Evolutionary conservation across 2,329 filamentous ascomycete species (phyloP), one percentile per base, ranked within the genome.

Genomic region (Epichloe elymi): DNA sequence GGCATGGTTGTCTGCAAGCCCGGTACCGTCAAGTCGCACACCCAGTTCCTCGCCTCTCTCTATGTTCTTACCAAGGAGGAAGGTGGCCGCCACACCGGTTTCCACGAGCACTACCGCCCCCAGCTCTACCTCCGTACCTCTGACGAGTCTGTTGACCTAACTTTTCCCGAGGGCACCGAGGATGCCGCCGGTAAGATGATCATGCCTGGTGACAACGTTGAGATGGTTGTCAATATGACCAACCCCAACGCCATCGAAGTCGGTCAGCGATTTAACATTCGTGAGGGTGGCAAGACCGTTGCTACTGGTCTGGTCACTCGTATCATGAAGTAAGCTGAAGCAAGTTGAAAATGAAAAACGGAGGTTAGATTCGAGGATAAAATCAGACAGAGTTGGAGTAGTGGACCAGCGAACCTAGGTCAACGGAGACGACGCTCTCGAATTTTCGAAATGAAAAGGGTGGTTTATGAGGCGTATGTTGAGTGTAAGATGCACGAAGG

Each of bases 1-100:
- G 93, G 93, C 67, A 97, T 98, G 93, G 88, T 97, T 61, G 76
- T 97, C 63, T 82, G 83, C 61, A 81, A 84, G 62, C 93, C 93
- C 46, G 88, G 88, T 63, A 80, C 78, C 62, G 82, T 86, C 70
- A 95, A 88, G 75, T 82, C 91, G 42, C 85, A 94, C 78, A 83
- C 79, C 66, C 85, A 95, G 74, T 96, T 97, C 80, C 75, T 98
- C 64, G 80, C 87, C 62, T 97, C 93, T 58, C 86, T 98, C 74
- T 98, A 98, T 74, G 89, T 97, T 58, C 79, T 98, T 62, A 90
- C 82, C 68, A 96, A 97, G 81, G 93, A 96, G 66, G 93, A 98
- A 72, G 93, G 93, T 75, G 93, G 93, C 64, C 88, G 93, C 62
- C 90, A 95, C 79, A 95, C 87, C 57, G 90, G 91, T 49, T 98